Percentiles rank a stretch among this genome's conserved stretches.
phyloP scores from a whole-genome alignment of 768 basidiomycete genomes.

The Kwoniella sp. region DNA sequence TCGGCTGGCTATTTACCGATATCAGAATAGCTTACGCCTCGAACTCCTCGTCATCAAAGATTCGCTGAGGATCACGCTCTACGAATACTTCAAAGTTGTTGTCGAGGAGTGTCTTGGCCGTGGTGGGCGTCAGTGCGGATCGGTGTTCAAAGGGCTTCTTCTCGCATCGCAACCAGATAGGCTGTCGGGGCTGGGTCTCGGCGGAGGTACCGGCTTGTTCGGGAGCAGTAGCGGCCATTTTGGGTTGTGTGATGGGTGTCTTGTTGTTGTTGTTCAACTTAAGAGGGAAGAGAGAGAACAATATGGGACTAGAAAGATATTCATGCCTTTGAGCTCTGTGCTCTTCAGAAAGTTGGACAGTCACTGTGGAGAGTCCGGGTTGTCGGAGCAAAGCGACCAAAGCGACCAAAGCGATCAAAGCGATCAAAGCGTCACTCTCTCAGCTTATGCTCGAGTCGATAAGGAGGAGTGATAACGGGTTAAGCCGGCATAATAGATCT shows the following conservation, averaged over 20 bases:
- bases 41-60: conserved; percentile 91
- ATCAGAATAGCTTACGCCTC: conserved; percentile 67
- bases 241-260: not conserved
- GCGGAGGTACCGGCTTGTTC: conserved; percentile 51
- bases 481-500: conserved; percentile 1
- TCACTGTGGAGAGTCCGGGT: too few relatives aligned
- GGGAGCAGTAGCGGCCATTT: conserved; percentile 28
- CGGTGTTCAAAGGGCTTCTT: conserved; percentile 93
- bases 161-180: conserved; percentile 95
- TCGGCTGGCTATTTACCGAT: conserved; percentile 8
- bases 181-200: conserved; percentile 52
- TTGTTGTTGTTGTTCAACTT: not conserved
- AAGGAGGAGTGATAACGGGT: not conserved
- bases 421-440: not conserved
- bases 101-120: conserved; percentile 81
- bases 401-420: too few relatives aligned
- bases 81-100: conserved; percentile 87
- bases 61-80: conserved; percentile 89
- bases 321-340: not conserved
- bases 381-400: conserved; percentile 1
- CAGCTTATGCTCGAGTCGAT: not conserved
- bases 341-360: too few relatives aligned
- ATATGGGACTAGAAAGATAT: not conserved
- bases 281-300: not conserved
- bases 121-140: conserved; percentile 88